Conservation (phyloP, 371 early-diverging fungal genomes). For the Actinomortierella wolfii region DNA sequence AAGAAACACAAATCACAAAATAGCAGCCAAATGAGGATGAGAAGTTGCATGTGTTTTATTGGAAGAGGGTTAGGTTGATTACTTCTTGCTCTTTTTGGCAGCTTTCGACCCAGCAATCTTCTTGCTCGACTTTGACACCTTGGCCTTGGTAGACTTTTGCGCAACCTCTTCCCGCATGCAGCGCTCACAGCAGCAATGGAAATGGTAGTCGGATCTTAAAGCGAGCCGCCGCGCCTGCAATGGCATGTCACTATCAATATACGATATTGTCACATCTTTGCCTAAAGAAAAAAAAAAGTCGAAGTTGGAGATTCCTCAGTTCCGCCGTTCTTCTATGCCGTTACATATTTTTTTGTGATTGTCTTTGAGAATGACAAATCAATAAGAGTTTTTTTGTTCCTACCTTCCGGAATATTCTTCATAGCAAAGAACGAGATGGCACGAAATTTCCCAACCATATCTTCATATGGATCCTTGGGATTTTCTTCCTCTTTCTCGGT, state of each 20-base stretch:
- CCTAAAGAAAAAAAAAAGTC: slow-evolving; percentile 11
- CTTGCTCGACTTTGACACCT: too few species aligned
- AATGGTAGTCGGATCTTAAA: slow-evolving; percentile 35
- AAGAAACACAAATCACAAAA: too few species aligned
- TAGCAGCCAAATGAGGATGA: too few species aligned
- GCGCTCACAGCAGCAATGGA: slow-evolving; percentile 37
- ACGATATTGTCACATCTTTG: slow-evolving; percentile 41
- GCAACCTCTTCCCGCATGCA: slow-evolving; percentile 30
- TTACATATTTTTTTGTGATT: not conserved
- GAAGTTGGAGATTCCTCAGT: not conserved
- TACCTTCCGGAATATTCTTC: slow-evolving; percentile 33
- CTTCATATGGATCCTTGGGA: slow-evolving; percentile 15
- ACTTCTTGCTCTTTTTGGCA: too few species aligned
- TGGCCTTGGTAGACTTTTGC: too few species aligned
- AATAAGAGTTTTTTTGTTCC: not conserved
- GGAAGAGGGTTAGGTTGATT: too few species aligned
- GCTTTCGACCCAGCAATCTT: too few species aligned
- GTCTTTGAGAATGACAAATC: not conserved
- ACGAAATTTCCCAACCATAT: slow-evolving; percentile 28
- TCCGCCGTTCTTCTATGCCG: not conserved
- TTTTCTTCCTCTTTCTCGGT: too few species aligned
- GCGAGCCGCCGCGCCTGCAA: slow-evolving; percentile 40
- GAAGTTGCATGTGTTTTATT: too few species aligned
- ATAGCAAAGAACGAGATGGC: slow-evolving; percentile 44
- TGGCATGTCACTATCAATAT: slow-evolving; percentile 39